Base-by-base conservation (phyloP, 1,284 basidiomycete species). In the Heterobasidion irregulare region DNA sequence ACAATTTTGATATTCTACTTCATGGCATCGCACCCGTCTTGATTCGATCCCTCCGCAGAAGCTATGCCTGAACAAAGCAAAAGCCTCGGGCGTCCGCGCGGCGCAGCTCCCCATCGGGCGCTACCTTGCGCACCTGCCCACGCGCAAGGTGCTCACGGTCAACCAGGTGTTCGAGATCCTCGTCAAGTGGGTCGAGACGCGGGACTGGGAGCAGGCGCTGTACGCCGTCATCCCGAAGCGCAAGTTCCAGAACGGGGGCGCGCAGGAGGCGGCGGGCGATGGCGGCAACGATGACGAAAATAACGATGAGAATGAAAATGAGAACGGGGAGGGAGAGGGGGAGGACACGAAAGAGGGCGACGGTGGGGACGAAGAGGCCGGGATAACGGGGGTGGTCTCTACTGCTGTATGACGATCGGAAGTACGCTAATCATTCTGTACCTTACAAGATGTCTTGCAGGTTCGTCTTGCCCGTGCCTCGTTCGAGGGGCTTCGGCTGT, bases 101-200 rank as follows among this genome's bases (percentile, higher is more conserved):
- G 97, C 95, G 8, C 86, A 92, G 48, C 80, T 99, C 50, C 97
- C 97, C 0, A 98, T 99, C 54, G 90, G 92, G 13, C 85, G 85
- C 57, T 95, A 92, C 69, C 76, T 98, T 49, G 76, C 86, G 47
- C 78, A 88, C 53, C 74, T 99, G 61, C 81, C 86, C 16, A 94
- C 94, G 2, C 84, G 97, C 56, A 98, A 98, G 66, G 94, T 99
- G 32, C 76, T 99, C 59, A 99, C 97, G 0, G 94, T 99, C 54
- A 99, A 99, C 66, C 96, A 98, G 72, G 83, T 92, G 15, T 92
- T 95, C 65, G 93, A 97, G 68, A 98, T 99, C 62, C 77, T 99
- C 56, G 70, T 94, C 8, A 85, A 88, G 61, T 99, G 94, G 89
- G 79, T 88, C n/a, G 85, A 89, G 62, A 83, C 82, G 10, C 78